phyloP scores from a whole-genome alignment of 176 grass and related monocot species.

The Raddia guianensis region DNA sequence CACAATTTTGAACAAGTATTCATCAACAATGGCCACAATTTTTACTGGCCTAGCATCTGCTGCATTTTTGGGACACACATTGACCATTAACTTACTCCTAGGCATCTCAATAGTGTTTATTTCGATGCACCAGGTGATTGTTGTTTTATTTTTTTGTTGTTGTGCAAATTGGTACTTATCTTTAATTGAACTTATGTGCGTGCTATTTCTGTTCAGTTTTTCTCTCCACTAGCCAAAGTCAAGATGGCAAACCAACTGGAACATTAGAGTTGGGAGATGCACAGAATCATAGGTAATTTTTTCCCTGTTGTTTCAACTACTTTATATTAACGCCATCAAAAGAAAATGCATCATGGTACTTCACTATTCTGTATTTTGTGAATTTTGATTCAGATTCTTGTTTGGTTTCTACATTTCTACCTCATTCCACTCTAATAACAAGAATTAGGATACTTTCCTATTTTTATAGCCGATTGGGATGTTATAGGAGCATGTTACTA shows the following conservation, averaged over 20 bases:
- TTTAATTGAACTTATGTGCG: conserved; percentile 10
- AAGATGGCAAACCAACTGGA: conserved; percentile 77
- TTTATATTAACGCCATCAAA: conserved; percentile 2
- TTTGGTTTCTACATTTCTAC: not conserved
- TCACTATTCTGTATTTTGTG: conserved; percentile 4
- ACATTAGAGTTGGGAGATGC: conserved; percentile 62
- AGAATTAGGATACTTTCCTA: conserved; percentile 6
- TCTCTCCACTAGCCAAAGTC: conserved; percentile 93
- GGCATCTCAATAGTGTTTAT: conserved; percentile 97
- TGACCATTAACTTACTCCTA: conserved; percentile 94
- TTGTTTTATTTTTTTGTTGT: conserved; percentile 8
- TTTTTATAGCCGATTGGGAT: too few species aligned
- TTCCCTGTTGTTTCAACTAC: not conserved
- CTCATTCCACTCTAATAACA: not conserved
- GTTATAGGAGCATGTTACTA: conserved; percentile 4
- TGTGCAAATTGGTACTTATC: not conserved
- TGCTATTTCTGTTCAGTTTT: conserved; percentile 71
- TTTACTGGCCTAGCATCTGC: conserved; percentile 96
- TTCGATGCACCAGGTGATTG: conserved; percentile 96
- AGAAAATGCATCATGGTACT: not conserved
- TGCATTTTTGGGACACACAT: conserved; percentile 85
- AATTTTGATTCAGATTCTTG: not conserved
- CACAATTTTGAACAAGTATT: conserved; percentile 99
- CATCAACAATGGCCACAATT: conserved; percentile 96
- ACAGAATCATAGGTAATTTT: conserved; percentile 64